Conservation (phyloP, 1,284 basidiomycete species). For the Ceratobasidium sp. region DNA sequence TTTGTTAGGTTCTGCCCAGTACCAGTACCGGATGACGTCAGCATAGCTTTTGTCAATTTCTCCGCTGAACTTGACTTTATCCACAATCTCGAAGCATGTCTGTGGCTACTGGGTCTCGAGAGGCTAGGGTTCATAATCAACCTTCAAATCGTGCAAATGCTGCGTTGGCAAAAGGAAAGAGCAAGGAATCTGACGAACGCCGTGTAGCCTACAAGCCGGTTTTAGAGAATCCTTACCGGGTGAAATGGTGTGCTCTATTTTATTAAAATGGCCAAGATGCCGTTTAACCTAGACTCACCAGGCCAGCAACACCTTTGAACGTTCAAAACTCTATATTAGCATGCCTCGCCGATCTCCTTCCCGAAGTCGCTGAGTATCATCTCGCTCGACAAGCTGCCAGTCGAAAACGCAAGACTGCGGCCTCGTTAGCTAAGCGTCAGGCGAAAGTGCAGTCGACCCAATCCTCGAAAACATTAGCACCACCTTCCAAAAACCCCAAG, state of each 20-base stretch:
- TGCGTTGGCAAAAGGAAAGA: conserved; percentile 36
- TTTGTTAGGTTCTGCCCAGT: conserved; percentile 30
- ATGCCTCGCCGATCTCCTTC: conserved; percentile 62
- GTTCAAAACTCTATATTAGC: conserved; percentile 72
- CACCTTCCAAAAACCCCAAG: conserved; percentile 15
- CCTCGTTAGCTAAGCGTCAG: conserved; percentile 42
- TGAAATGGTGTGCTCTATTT: conserved; percentile 69
- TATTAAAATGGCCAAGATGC: conserved; percentile 34
- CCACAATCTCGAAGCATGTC: conserved; percentile 34
- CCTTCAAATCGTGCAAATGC: conserved; percentile 42
- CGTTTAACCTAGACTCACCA: conserved; percentile 55
- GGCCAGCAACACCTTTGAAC: conserved; percentile 75
- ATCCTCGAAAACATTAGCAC: conserved; percentile 47
- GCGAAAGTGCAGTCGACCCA: conserved; percentile 28
- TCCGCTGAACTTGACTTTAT: conserved; percentile 1
- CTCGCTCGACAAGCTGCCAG: conserved; percentile 55
- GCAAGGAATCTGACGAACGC: conserved; percentile 54
- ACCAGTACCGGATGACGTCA: conserved; percentile 6
- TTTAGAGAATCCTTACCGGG: conserved; percentile 76
- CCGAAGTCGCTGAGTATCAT: conserved; percentile 63
- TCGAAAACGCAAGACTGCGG: conserved; percentile 56
- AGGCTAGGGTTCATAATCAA: conserved; percentile 41
- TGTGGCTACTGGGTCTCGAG: conserved; percentile 36
- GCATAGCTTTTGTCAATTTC: conserved; percentile 14
- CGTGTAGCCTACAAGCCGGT: conserved; percentile 76